Evolutionary conservation across 176 grass and related monocot species (phyloP), one percentile per base, ranked within the genome.

Genomic region (Aegilops longissima): DNA sequence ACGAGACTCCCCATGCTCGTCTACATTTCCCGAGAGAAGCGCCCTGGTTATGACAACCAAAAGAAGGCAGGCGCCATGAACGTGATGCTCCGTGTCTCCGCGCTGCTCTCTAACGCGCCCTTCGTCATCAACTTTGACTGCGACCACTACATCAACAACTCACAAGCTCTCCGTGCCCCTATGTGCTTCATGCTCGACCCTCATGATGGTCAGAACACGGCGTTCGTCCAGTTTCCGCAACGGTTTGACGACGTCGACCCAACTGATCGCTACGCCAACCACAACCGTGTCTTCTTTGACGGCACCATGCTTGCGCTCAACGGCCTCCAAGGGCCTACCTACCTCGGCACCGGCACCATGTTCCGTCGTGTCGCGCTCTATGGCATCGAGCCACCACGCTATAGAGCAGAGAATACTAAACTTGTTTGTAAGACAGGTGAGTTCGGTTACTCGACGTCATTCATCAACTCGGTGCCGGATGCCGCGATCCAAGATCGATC

Each of bases 261-360:
- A 6, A 91, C 91, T 5, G 95, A 97, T 54, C 91, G 95, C 4
- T 97, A 97, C 23, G 87, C 87, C 33, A 97, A 97, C 77, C 95
- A 97, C 67, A 97, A 97, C 71, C 94, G 89, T 5, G 91, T 97
- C 76, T 95, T 97, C 91, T 97, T 97, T 31, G 95, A 97, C 13
- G 91, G 93, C 62, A 95, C 94, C 87, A 95, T 97, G 93, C 90
- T 93, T n/a, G 86, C 91, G 13, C 95, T 97, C 47, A 93, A 97
- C 29, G 93, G 95, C 6, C 25, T 93, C 4, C 95, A 94, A 49
- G 88, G 88, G 0, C 88, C 88, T 2, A 69, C 78, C 47, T 90
- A 81, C 83, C 61, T 90, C 13, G 83, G 88, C 47, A 86, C 88
- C 20, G 88, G 88, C 5, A 70, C 33, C 7, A 45, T 86, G 78